phyloP scores from a whole-genome alignment of 352 stramenopile genomes.

The Aphanomyces invadans region DNA sequence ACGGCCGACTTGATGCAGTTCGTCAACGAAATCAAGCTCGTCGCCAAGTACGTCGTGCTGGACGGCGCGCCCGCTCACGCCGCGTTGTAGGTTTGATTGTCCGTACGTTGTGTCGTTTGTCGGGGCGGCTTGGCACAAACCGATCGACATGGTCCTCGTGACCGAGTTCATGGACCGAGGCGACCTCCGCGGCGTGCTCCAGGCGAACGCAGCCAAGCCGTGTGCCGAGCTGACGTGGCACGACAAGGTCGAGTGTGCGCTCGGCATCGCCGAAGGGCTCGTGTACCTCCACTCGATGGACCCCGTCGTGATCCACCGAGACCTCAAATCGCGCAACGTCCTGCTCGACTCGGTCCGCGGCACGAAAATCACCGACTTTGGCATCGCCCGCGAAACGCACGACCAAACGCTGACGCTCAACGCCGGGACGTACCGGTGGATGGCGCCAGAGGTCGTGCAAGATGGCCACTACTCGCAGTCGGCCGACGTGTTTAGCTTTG shows the following conservation, averaged over 20 bases:
- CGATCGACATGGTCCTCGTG: neutral
- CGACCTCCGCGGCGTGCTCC: neutral
- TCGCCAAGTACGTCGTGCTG: slow-evolving; percentile 2
- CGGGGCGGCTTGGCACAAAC: slow-evolving; percentile 22
- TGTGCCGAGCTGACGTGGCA: slow-evolving; percentile 43
- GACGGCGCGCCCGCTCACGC: neutral
- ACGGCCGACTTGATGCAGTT: neutral
- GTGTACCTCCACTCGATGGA: slow-evolving; percentile 66
- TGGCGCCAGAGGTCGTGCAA: slow-evolving; percentile 45
- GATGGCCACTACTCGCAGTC: slow-evolving; percentile 50
- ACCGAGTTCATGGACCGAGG: neutral
- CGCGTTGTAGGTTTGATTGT: neutral
- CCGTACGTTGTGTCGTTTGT: slow-evolving; percentile 24
- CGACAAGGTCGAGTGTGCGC: slow-evolving; percentile 66
- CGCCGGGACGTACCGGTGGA: slow-evolving; percentile 44
- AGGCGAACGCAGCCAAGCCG: neutral
- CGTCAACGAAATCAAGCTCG: slow-evolving; percentile 2
- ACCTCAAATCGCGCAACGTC: slow-evolving; percentile 63
- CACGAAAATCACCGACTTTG: slow-evolving; percentile 63
- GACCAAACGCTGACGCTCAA: slow-evolving; percentile 58
- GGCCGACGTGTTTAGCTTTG: slow-evolving; percentile 48
- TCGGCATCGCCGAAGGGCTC: slow-evolving; percentile 58
- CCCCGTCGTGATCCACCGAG: slow-evolving; percentile 54
- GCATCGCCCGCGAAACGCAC: slow-evolving; percentile 50
- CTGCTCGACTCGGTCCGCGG: slow-evolving; percentile 46